Conservation (phyloP, 2,329 filamentous ascomycete species). For the Epichloe typhina region DNA sequence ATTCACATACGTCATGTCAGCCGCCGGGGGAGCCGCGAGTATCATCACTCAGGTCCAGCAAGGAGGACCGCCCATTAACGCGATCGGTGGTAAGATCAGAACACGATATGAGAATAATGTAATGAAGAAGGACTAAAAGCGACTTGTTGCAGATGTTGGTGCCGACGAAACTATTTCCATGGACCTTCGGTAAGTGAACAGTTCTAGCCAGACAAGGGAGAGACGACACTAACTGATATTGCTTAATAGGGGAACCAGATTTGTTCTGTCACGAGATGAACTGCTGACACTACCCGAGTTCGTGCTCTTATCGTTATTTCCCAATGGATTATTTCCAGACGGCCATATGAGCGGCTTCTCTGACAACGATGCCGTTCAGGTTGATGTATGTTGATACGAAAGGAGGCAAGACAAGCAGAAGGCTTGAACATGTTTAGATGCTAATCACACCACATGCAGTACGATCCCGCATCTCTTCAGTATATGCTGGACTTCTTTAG, state of each 20-base stretch:
- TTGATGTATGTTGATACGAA: conserved; percentile 63
- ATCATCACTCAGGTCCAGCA: conserved; percentile 99
- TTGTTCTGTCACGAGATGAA: conserved; percentile 89
- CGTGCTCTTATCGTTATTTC: conserved; percentile 91
- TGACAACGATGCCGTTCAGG: conserved; percentile 88
- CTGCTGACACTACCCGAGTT: conserved; percentile 93
- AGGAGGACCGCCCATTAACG: conserved; percentile 77
- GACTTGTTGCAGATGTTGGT: conserved; percentile 47
- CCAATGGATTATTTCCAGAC: conserved; percentile 94
- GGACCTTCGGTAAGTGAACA: conserved; percentile 63
- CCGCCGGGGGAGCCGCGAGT: conserved; percentile 90
- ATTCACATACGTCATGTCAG: conserved; percentile 96
- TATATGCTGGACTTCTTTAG: conserved; percentile 99
- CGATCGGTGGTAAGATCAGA: conserved; percentile 57
- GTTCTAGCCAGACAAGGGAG: neutral
- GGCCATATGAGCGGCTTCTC: conserved; percentile 88
- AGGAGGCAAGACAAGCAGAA: neutral
- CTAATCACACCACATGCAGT: conserved; percentile 40
- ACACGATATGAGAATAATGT: neutral
- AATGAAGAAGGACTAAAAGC: neutral
- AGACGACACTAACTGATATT: conserved; percentile 19
- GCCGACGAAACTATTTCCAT: conserved; percentile 91
- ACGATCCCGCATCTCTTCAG: conserved; percentile 88
- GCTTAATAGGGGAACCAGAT: conserved; percentile 64
- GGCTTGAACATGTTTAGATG: neutral